A percentile compares a stretch with the other conserved stretches of the same genome.
Conservation (phyloP, 805 yeast species). For the Suhomyces kilbournensis region DNA sequence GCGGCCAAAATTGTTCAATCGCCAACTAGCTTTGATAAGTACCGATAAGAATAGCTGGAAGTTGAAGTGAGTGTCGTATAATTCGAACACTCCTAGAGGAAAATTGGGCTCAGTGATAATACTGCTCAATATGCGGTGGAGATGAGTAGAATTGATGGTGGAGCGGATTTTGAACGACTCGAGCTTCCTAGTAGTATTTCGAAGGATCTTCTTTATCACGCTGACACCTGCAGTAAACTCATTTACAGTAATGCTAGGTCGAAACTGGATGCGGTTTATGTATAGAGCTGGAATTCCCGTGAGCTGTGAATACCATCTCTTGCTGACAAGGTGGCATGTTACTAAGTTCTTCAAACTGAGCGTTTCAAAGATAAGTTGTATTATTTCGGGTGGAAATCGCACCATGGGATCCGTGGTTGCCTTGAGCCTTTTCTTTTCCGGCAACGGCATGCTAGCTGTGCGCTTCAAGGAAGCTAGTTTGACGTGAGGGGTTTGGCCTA, state of each 20-base stretch:
- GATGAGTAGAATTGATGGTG: constrained; percentile 19
- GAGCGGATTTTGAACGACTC: constrained; percentile 21
- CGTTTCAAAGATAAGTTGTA: constrained; percentile 23
- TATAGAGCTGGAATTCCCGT: constrained; percentile 26
- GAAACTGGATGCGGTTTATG: constrained; percentile 17
- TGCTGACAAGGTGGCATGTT: constrained; percentile 31
- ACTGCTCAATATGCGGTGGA: constrained; percentile 25
- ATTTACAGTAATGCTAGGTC: constrained; percentile 19
- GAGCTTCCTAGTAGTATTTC: constrained; percentile 14
- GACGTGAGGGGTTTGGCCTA: not conserved
- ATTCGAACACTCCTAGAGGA: constrained; percentile 22
- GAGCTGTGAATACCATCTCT: constrained; percentile 30
- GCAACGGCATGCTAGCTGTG: not conserved
- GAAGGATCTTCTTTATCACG: constrained; percentile 24
- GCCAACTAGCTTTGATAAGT: constrained; percentile 28
- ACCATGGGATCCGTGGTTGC: constrained; percentile 25
- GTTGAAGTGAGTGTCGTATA: constrained; percentile 24
- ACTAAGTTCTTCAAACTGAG: constrained; percentile 22
- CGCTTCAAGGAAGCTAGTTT: constrained; percentile 18
- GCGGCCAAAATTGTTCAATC: constrained; percentile 16
- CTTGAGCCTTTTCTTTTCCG: not conserved
- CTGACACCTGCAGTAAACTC: constrained; percentile 31
- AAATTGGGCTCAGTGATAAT: constrained; percentile 23
- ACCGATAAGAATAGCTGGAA: constrained; percentile 23
- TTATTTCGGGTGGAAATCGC: constrained; percentile 28